Percentiles rank a stretch among this genome's conserved stretches.
Evolutionary conservation across 169 alveolate genomes (phyloP).

Genomic region (Cryptosporidium bovis): DNA sequence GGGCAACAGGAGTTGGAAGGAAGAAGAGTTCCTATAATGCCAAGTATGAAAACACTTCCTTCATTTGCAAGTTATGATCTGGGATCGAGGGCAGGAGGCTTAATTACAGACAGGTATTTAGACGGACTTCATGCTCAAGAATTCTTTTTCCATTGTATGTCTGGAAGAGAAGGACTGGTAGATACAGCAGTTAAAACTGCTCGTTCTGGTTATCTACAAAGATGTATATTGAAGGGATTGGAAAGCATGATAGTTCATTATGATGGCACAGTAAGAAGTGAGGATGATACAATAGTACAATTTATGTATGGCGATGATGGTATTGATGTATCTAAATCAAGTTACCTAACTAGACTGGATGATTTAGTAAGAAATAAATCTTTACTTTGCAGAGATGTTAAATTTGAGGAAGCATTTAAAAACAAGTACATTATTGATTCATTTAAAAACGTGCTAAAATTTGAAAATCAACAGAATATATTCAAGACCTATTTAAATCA

Average conservation of each 20-base stretch:
- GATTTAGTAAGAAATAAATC: slow-evolving; percentile 79
- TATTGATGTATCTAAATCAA: slow-evolving; percentile 92
- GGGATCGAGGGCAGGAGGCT: slow-evolving; percentile 96
- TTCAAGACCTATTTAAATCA: slow-evolving; percentile 37
- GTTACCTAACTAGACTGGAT: slow-evolving; percentile 88
- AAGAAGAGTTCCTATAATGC: slow-evolving; percentile 94
- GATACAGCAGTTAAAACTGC: slow-evolving; percentile 99
- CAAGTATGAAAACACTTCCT: slow-evolving; percentile 94
- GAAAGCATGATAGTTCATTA: slow-evolving; percentile 94
- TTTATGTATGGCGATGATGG: slow-evolving; percentile 98
- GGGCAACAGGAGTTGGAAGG: slow-evolving; percentile 98
- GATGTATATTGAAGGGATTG: slow-evolving; percentile 96
- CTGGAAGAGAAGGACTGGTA: slow-evolving; percentile 99
- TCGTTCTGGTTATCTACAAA: slow-evolving; percentile 96
- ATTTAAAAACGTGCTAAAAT: slow-evolving; percentile 18
- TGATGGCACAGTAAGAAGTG: slow-evolving; percentile 97
- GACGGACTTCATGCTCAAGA: slow-evolving; percentile 98
- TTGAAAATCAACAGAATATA: slow-evolving; percentile 37
- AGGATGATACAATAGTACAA: slow-evolving; percentile 94
- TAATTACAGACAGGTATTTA: slow-evolving; percentile 95
- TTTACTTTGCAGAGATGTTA: slow-evolving; percentile 74
- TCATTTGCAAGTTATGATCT: slow-evolving; percentile 94
- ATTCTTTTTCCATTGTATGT: slow-evolving; percentile 99
- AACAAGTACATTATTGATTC: slow-evolving; percentile 21
- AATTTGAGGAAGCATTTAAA: slow-evolving; percentile 15